phyloP scores from a whole-genome alignment of 116 monocot genomes.

The Trichopus zeylanicus region DNA sequence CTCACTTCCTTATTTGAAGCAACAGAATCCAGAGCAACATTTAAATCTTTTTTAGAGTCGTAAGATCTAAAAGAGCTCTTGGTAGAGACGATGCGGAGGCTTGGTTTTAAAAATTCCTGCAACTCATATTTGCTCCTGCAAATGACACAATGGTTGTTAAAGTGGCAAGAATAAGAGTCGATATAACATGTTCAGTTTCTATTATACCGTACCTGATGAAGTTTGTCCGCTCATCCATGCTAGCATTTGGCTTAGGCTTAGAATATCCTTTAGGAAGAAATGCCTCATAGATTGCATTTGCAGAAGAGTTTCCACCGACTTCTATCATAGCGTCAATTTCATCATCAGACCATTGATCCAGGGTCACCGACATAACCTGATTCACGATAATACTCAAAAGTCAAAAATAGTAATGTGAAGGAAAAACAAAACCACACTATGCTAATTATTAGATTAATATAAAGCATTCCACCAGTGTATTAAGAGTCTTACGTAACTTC shows the following conservation, averaged over 20 bases:
- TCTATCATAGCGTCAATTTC: constrained; percentile 81
- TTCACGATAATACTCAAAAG: background rate
- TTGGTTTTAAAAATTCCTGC: constrained; percentile 94
- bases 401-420: background rate
- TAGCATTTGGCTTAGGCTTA: constrained; percentile 63
- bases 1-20: constrained; percentile 44
- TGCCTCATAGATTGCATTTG: constrained; percentile 91
- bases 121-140: constrained; percentile 79
- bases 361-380: constrained; percentile 84
- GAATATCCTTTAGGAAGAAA: constrained; percentile 57
- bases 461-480: background rate
- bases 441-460: too few species aligned
- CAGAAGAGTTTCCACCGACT: constrained; percentile 89
- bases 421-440: too few species aligned
- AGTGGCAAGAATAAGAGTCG: background rate
- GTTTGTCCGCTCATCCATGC: constrained; percentile 56
- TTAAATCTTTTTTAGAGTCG: constrained; percentile 34
- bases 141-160: background rate
- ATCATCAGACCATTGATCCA: constrained; percentile 85
- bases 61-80: constrained; percentile 46
- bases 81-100: constrained; percentile 73
- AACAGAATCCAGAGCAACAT: constrained; percentile 16
- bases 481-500: too few species aligned
- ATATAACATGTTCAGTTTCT: background rate
- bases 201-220: constrained; percentile 56